A percentile compares a stretch with the other conserved stretches of the same genome.
Conservation (phyloP, 2,329 filamentous ascomycete species). For the Trichoderma koningiopsis region DNA sequence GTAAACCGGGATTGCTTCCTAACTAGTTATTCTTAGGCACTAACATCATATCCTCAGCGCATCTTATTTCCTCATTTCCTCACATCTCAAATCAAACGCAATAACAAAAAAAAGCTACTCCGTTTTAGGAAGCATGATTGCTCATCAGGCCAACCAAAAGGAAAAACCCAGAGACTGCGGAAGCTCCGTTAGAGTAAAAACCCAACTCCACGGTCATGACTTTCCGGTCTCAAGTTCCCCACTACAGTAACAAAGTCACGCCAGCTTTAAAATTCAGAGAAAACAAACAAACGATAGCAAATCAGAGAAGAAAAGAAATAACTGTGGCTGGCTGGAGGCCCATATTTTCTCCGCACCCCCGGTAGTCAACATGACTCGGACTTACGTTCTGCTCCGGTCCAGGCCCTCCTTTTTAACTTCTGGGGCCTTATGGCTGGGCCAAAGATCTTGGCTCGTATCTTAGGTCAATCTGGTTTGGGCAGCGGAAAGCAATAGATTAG, state of each 20-base stretch:
- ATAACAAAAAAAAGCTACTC: neutral
- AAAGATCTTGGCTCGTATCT: neutral
- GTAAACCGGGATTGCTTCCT: no score
- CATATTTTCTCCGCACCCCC: conserved; percentile 22
- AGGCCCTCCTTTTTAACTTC: neutral
- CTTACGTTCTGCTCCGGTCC: neutral
- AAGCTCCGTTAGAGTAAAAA: neutral
- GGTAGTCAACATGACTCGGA: neutral
- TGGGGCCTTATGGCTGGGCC: neutral
- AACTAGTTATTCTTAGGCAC: neutral
- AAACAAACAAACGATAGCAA: neutral
- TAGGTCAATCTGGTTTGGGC: neutral
- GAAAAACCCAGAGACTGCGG: neutral
- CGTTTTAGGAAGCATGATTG: neutral
- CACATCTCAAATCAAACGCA: neutral
- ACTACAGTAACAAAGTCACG: neutral
- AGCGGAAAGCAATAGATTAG: neutral
- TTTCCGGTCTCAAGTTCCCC: neutral
- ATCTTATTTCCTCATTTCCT: neutral
- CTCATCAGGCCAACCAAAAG: neutral
- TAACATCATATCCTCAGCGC: neutral
- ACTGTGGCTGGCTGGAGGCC: neutral
- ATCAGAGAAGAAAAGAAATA: neutral
- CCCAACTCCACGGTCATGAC: neutral
- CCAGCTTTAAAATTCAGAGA: neutral